Evolutionary conservation across 805 yeast genomes (phyloP).

Genomic region (Wickerhamomyces kurtzmanii): DNA sequence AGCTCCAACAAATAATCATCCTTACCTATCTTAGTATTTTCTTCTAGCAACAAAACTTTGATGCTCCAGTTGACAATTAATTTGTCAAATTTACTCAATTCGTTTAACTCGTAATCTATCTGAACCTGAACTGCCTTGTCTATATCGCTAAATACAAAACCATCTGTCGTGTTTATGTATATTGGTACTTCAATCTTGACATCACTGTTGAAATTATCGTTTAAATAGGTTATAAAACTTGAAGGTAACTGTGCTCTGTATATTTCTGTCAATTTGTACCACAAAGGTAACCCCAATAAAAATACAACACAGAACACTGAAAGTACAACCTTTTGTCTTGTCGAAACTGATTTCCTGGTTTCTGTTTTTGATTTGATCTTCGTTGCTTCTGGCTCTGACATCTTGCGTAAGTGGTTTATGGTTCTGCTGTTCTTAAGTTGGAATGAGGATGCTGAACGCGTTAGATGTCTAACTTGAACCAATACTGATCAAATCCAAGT

Average conservation of each 20-base stretch:
- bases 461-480: too few species aligned
- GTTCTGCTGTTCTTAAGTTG: too few species aligned
- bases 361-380: slow-evolving; percentile 10
- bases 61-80: slow-evolving; percentile 23
- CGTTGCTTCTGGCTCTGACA: slow-evolving; percentile 1
- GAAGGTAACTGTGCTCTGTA: slow-evolving; percentile 29
- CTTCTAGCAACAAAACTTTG: slow-evolving; percentile 15
- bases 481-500: too few species aligned
- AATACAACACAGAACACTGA: slow-evolving; percentile 17
- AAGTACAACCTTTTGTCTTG: slow-evolving; percentile 13
- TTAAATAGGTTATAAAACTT: slow-evolving; percentile 23
- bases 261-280: slow-evolving; percentile 30
- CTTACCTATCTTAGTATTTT: slow-evolving; percentile 8
- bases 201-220: slow-evolving; percentile 30
- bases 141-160: slow-evolving; percentile 58
- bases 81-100: slow-evolving; percentile 9
- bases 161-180: slow-evolving; percentile 26
- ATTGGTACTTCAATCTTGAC: slow-evolving; percentile 33
- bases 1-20: slow-evolving; percentile 26
- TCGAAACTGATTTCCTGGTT: slow-evolving; percentile 8
- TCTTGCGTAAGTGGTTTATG: too few species aligned
- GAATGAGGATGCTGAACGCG: too few species aligned
- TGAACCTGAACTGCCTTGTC: slow-evolving; percentile 42
- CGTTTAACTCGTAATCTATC: slow-evolving; percentile 29
- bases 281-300: slow-evolving; percentile 27